These are phyloP conservation scores for Pestalotiopsis sp. DNA, from an alignment of 2,329 filamentous ascomycete species.

Conservation along the genomic window DNA sequence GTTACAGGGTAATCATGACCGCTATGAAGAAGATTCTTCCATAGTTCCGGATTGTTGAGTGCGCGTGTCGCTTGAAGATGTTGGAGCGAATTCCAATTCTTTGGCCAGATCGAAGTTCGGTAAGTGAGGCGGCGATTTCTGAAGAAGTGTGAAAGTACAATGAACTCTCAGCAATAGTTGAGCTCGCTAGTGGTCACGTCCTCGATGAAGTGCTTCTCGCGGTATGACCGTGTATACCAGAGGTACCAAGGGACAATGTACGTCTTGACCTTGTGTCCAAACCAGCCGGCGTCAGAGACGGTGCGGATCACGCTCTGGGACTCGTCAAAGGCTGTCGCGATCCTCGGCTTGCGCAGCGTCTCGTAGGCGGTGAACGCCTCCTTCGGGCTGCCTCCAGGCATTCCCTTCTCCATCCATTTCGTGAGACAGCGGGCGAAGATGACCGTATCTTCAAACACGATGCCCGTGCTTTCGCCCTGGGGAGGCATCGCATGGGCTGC, in stretches of 20 bases:
- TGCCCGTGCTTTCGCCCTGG: constrained; percentile 13
- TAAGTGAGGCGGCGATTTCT: too few relatives aligned
- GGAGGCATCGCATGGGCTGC: constrained; percentile 14
- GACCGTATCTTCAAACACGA: constrained; percentile 13
- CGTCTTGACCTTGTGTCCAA: constrained; percentile 11
- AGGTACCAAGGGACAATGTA: constrained; percentile 12
- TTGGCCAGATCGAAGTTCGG: too few relatives aligned
- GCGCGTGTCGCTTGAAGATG: too few relatives aligned
- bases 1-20: too few relatives aligned
- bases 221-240: constrained; percentile 7
- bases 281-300: constrained; percentile 10
- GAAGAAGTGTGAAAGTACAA: too few relatives aligned
- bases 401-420: constrained; percentile 11
- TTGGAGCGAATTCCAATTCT: too few relatives aligned
- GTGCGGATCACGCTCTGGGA: constrained; percentile 7
- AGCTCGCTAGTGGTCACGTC: constrained; percentile 9
- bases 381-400: constrained; percentile 3
- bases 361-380: constrained; percentile 12
- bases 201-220: constrained; percentile 11
- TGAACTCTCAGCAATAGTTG: constrained; percentile 3
- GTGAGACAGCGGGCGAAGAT: constrained; percentile 12
- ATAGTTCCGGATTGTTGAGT: too few relatives aligned
- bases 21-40: too few relatives aligned
- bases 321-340: constrained; percentile 12
- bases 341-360: constrained; percentile 10